Evolutionary conservation across 257 asterid species (phyloP), one percentile per base, ranked within the genome.

Genomic region (Salvia hispanica): DNA sequence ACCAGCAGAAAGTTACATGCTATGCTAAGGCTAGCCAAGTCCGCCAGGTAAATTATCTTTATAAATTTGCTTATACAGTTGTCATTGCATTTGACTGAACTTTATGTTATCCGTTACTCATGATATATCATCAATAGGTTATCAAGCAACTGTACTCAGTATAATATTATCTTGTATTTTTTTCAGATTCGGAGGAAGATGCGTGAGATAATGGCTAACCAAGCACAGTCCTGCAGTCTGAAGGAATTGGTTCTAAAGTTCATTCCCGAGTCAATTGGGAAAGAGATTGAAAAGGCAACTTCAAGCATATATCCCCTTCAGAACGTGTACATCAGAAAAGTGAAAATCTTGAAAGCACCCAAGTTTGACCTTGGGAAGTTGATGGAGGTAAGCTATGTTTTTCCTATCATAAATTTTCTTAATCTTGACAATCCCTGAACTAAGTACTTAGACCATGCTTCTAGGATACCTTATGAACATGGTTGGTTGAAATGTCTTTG

Each of bases 11-110:
- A 82, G 68, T 83, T 55, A 85, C 87, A 4, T 83, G 89, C 40
- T 85, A 85, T 69, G 92, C 92, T 4, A 86, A 85, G 67, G 65
- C 89, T 0, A 83, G 89, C 79, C 92, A 86, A 73, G 81, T 83
- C 56, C 87, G 86, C 36, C 89, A 86, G 74, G 90, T 84, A 60
- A 65, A 11, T 18, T 18, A 0, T 63, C 40, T 5, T 8, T 9
- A 4, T 28, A 56, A 8, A 31, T 3, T 60, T 14, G 14, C 36
- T 2, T 11, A 37, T 5, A 7, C 15, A 18, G 21, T 18, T 66
- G 39, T 16, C 5, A n/a, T 18, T 12, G 16, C 16, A 15, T 0
- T 21, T 11, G 6, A 9, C 9, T 9, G 1, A 0, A 18, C n/a
- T 28, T 4, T 57, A 15, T 31, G 37, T 0, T 58, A 34, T 7